A percentile compares a stretch with the other conserved stretches of the same genome.
Conservation (phyloP, 768 basidiomycete species). For the Pisolithus orientalis region DNA sequence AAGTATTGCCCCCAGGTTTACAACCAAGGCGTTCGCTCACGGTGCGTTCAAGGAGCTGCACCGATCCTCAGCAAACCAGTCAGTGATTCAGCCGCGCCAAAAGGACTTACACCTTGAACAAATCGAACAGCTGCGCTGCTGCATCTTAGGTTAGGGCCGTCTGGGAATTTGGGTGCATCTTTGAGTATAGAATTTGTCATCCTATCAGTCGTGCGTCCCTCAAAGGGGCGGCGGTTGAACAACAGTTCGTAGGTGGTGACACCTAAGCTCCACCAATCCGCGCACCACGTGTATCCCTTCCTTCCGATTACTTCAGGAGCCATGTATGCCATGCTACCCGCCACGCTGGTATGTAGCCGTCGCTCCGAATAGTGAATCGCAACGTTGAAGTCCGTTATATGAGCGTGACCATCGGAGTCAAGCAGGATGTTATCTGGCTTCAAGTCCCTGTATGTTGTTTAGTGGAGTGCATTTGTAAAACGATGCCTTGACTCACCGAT, state of each 20-base stretch:
- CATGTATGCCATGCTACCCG: conserved; percentile 99
- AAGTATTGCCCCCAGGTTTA: conserved; percentile 56
- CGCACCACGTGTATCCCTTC: conserved; percentile 87
- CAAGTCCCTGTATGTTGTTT: conserved; percentile 57
- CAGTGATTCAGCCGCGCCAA: neutral
- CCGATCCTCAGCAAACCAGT: conserved; percentile 8
- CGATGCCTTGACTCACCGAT: conserved; percentile 55
- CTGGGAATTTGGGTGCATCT: conserved; percentile 74
- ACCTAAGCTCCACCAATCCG: conserved; percentile 97
- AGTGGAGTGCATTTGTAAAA: conserved; percentile 1
- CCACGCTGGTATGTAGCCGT: conserved; percentile 84
- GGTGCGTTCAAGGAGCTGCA: conserved; percentile 81
- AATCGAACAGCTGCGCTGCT: conserved; percentile 62
- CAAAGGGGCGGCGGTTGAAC: conserved; percentile 78
- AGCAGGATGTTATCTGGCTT: conserved; percentile 98
- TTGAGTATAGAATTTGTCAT: conserved; percentile 84
- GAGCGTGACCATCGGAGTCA: conserved; percentile 90
- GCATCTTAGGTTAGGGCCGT: conserved; percentile 52
- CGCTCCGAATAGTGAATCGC: conserved; percentile 95
- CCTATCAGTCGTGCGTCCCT: conserved; percentile 83
- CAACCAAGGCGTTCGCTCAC: conserved; percentile 77
- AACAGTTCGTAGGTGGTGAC: conserved; percentile 88
- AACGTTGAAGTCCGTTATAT: conserved; percentile 98
- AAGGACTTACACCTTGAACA: conserved; percentile 54
- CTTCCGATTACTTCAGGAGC: conserved; percentile 92